Percentiles rank a stretch among this genome's conserved stretches.
These are phyloP conservation scores for Termitomyces sp. DNA, from an alignment of 768 basidiomycete species.

Conservation along the genomic window DNA sequence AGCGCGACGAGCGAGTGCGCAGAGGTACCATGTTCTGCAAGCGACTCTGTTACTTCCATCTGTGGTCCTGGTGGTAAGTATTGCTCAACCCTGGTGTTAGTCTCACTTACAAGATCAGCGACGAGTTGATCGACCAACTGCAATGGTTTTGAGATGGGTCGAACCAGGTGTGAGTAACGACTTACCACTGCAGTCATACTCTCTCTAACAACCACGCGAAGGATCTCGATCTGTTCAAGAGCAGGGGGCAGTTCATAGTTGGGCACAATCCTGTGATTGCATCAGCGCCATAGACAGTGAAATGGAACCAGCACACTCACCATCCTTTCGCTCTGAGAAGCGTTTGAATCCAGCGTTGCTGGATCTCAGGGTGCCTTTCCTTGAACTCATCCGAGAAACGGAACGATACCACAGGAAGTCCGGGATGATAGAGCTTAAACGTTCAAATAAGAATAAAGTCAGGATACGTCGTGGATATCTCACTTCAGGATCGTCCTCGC, in stretches of 20 bases:
- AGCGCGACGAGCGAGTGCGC: slow-evolving; percentile 43
- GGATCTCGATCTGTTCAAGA: slow-evolving; percentile 48
- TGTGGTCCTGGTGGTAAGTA: slow-evolving; percentile 16
- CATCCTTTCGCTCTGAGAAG: slow-evolving; percentile 47
- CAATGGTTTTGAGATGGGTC: slow-evolving; percentile 46
- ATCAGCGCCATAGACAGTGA: not conserved
- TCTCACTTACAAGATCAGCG: slow-evolving; percentile 54
- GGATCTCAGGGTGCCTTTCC: slow-evolving; percentile 45
- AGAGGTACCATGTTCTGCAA: slow-evolving; percentile 41
- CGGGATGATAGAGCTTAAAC: slow-evolving; percentile 42
- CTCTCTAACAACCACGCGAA: slow-evolving; percentile 63
- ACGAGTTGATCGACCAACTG: slow-evolving; percentile 63
- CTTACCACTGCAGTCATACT: slow-evolving; percentile 45
- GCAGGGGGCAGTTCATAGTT: slow-evolving; percentile 51
- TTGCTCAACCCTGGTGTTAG: not conserved
- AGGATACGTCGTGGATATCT: not conserved
- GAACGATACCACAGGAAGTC: slow-evolving; percentile 65
- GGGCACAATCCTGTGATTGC: slow-evolving; percentile 35
- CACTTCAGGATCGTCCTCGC: slow-evolving; percentile 58
- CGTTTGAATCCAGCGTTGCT: slow-evolving; percentile 58
- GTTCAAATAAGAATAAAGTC: not conserved
- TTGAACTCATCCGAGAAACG: slow-evolving; percentile 54
- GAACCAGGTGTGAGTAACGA: slow-evolving; percentile 26
- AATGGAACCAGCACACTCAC: slow-evolving; percentile 20
- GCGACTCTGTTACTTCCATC: slow-evolving; percentile 59